A percentile compares a stretch with the other conserved stretches of the same genome.
phyloP scores from a whole-genome alignment of 139 green algal species.

The Chlamydomonas asymmetrica region DNA sequence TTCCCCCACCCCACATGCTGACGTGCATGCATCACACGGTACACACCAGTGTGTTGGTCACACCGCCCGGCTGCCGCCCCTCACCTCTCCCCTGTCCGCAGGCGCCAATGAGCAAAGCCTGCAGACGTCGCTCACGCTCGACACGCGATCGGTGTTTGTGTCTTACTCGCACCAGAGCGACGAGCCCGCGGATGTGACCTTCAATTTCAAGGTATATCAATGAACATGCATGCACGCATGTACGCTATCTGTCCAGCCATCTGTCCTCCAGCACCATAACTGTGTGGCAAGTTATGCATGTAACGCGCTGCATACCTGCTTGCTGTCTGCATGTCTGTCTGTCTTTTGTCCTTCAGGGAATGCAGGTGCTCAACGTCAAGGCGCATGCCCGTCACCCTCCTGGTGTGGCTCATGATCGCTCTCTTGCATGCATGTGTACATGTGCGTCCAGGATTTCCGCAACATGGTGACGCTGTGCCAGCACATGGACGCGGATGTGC shows the following conservation, averaged over 20 bases:
- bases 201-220: conserved; percentile 61
- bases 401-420: too few species aligned
- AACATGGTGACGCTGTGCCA: conserved; percentile 65
- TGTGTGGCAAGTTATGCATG: too few species aligned
- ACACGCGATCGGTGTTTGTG: conserved; percentile 63
- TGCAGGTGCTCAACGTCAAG: too few species aligned
- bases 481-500: conserved; percentile 42
- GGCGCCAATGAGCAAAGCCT: conserved; percentile 48
- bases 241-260: not conserved
- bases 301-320: too few species aligned
- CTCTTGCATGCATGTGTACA: too few species aligned
- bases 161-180: conserved; percentile 49
- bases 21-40: not conserved
- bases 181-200: conserved; percentile 57
- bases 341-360: not conserved
- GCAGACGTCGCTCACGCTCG: conserved; percentile 60
- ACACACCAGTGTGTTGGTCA: not conserved
- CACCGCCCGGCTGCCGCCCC: not conserved
- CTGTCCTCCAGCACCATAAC: too few species aligned
- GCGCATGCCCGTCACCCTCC: too few species aligned
- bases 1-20: not conserved
- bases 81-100: conserved; percentile 9
- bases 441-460: conserved; percentile 70
- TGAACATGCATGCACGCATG: not conserved
- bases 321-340: too few species aligned